Conservation (phyloP, 306 rosid genomes). For the Comarum palustre region DNA sequence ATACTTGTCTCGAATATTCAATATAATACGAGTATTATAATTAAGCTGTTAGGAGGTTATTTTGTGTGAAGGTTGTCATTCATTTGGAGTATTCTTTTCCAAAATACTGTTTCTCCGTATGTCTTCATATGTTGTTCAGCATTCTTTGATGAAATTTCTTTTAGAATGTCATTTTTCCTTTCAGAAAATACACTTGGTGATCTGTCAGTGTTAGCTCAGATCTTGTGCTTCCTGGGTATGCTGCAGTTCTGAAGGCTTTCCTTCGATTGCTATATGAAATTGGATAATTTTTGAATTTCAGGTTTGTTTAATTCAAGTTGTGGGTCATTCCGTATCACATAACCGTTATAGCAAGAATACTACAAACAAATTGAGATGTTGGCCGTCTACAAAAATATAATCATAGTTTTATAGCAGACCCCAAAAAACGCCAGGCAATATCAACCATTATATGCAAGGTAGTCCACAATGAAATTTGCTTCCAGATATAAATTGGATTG, state of each 20-base stretch:
- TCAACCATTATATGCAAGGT: too few relatives aligned
- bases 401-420: too few relatives aligned
- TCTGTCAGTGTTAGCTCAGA: not conserved
- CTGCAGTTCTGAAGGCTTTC: constrained; percentile 50
- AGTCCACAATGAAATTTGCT: too few relatives aligned
- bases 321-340: too few relatives aligned
- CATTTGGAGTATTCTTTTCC: not conserved
- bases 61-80: not conserved
- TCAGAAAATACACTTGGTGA: not conserved
- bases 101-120: too few relatives aligned
- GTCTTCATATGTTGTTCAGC: not conserved
- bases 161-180: not conserved
- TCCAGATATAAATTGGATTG: too few relatives aligned
- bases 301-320: constrained; percentile 40
- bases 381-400: too few relatives aligned
- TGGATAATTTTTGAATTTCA: constrained; percentile 52
- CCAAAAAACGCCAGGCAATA: too few relatives aligned
- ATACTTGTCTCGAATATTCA: not conserved
- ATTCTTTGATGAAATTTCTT: not conserved
- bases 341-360: too few relatives aligned
- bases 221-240: constrained; percentile 41
- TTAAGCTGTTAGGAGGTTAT: not conserved
- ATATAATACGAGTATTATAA: too few relatives aligned
- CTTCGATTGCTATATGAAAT: constrained; percentile 48
- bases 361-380: too few relatives aligned